These are phyloP conservation scores for Penicillium paneum DNA, from an alignment of 2,329 filamentous ascomycete species.

Conservation along the genomic window DNA sequence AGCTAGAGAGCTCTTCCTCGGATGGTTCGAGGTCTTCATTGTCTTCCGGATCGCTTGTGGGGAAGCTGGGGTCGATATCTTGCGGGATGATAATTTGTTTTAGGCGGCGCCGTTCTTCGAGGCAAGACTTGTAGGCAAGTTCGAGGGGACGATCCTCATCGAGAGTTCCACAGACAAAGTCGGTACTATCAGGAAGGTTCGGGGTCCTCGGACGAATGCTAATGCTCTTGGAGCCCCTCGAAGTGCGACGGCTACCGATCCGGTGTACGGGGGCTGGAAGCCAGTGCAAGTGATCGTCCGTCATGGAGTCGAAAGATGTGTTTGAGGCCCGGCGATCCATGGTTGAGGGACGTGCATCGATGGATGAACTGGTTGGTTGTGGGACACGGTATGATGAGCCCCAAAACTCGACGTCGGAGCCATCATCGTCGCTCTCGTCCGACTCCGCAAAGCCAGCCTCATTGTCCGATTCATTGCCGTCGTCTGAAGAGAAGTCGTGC, in stretches of 20 bases:
- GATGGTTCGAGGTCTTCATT: conserved; percentile 70
- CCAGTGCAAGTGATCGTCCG: conserved; percentile 32
- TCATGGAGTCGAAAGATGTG: conserved; percentile 54
- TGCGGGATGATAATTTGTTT: conserved; percentile 86
- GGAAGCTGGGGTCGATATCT: conserved; percentile 96
- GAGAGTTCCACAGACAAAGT: conserved; percentile 97
- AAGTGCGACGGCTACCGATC: conserved; percentile 30
- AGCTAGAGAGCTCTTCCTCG: conserved; percentile 51
- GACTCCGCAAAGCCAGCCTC: conserved; percentile 68
- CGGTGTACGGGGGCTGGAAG: conserved; percentile 31
- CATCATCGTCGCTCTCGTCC: conserved; percentile 60
- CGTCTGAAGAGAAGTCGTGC: conserved; percentile 51
- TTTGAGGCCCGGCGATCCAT: conserved; percentile 50
- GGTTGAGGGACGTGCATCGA: conserved; percentile 48
- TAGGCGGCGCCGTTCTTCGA: conserved; percentile 74
- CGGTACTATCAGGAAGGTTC: conserved; percentile 91
- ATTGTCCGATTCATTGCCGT: conserved; percentile 80
- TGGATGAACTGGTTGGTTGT: conserved; percentile 53
- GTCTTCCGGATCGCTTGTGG: conserved; percentile 86
- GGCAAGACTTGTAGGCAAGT: conserved; percentile 81
- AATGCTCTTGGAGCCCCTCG: conserved; percentile 38
- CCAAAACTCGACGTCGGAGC: conserved; percentile 65
- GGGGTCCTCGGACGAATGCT: conserved; percentile 67
- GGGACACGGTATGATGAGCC: conserved; percentile 48
- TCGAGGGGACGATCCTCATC: conserved; percentile 95